Base-by-base conservation (phyloP, 352 stramenopile species). In the Phytophthora hibernalis region DNA sequence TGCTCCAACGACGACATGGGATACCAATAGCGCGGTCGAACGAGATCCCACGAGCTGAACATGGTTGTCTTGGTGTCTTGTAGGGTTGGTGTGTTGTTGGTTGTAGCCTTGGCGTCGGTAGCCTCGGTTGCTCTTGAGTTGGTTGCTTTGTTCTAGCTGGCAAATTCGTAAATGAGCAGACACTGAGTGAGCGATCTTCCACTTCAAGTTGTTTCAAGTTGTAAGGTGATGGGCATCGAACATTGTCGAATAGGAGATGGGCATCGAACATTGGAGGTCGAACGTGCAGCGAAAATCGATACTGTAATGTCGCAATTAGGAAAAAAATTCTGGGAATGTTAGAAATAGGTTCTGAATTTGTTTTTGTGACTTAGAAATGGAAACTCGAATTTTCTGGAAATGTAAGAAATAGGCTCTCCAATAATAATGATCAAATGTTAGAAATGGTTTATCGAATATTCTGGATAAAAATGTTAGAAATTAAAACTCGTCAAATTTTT, bases 1-100 rank as follows among this genome's bases (percentile, higher is more conserved):
- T 83, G 72, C 65, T 86, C 74, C 49, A 83, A 57, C 33, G 79
- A 76, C 12, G 76, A 70, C 68, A 83, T 79, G 49, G 76, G 74
- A 53, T 85, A 72, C 79, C 79, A 87, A 37, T 63, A 72, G 57
- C 70, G 72, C 40, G 73, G 69, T 53, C 58, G 73, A 11, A 87
- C 74, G 51, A 81, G 57, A 31, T 87, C 79, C 79, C 79, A 87
- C 38, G 54, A 56, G 60, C 65, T 70, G 50, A 80, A 82, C 66
- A 80, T 80, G 30, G 31, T 53, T 54, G 18, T 18, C 9, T 52
- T 30, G n/a, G 28, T 50, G 30, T 31, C 13, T 50, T 45, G 43
- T 42, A 22, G 13, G 31, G n/a, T 52, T 30, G 40, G 21, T 61
- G 43, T 37, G 21, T 38, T 48, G 30, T 49, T 15, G 35, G 18